Evolutionary conservation across 139 green algal species (phyloP).

Genomic region (Chlamydomonas schloesseri): DNA sequence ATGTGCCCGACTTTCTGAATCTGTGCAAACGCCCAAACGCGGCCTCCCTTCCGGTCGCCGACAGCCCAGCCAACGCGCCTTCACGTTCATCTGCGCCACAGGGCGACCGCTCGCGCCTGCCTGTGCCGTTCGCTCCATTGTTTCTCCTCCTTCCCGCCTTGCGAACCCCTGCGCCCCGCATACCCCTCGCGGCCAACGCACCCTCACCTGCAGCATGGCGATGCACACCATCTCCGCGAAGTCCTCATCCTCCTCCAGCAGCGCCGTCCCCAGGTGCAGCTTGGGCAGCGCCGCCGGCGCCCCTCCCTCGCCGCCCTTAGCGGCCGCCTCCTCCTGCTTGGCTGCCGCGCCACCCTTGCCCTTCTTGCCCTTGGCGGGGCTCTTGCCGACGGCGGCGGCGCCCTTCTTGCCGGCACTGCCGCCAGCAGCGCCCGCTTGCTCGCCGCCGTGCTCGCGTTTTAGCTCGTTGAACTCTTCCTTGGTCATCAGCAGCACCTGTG

Average conservation of each 20-base stretch:
- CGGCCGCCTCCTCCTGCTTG: neutral
- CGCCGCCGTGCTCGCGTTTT: conserved; percentile 27
- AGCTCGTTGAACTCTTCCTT: conserved; percentile 57
- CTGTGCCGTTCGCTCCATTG: too few relatives aligned
- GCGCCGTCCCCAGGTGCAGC: conserved; percentile 11
- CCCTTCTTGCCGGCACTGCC: neutral
- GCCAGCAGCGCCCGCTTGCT: neutral
- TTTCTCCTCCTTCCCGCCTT: too few relatives aligned
- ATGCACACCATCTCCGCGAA: conserved; percentile 50
- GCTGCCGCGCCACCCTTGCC: neutral
- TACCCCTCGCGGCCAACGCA: too few relatives aligned
- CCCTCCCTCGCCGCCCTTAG: neutral
- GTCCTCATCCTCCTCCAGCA: conserved; percentile 45
- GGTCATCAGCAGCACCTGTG: conserved; percentile 58
- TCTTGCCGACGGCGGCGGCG: neutral
- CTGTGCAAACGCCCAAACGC: too few relatives aligned
- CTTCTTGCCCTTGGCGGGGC: neutral
- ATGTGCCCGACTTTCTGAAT: too few relatives aligned
- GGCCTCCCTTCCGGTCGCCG: too few relatives aligned
- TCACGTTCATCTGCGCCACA: too few relatives aligned
- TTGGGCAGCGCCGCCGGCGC: neutral
- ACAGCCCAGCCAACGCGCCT: too few relatives aligned
- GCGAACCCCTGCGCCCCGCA: too few relatives aligned
- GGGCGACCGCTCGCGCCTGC: too few relatives aligned
- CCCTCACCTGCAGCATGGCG: conserved; percentile 26